Evolutionary conservation across 2,329 filamentous ascomycete species (phyloP), one percentile per base, ranked within the genome.

Genomic region (Tolypocladium cylindrosporum): DNA sequence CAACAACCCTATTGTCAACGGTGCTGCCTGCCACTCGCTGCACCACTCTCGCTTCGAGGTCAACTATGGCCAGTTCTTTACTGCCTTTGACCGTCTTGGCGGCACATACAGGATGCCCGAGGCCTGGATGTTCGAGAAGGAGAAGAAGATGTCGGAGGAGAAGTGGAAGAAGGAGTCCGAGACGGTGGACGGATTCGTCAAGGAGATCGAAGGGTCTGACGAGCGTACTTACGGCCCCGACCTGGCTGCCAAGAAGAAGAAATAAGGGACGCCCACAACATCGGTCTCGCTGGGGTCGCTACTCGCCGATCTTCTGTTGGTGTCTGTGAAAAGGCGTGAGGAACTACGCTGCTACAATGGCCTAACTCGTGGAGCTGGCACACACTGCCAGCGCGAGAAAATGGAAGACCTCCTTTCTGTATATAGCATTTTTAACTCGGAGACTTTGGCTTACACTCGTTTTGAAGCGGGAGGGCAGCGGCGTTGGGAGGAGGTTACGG

Each of bases 51-150:
- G 72, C 57, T 75, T 75, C 61, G 72, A 72, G 61, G 72, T 75
- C 80, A 97, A 96, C 77, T 97, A 96, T 68, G 92, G 92, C 59
- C 92, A 97, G 72, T 97, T 92, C 77, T 94, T 90, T 19, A 96
- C 91, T 0, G 78, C 94, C 24, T 96, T 92, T 88, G 92, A 97
- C 72, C 86, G 92, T 56, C 74, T 96, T 24, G 90, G 90, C 57
- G 89, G 88, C 59, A 95, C 89, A 69, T 97, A 96, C 78, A 82
- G 90, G 66, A 85, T 87, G 77, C 92, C 92, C 24, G 93, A 94
- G 65, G 82, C 86, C 58, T 90, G 91, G 74, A 82, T 96, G 64
- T 97, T 96, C 77, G 77, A 86, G 66, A 87, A 87, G 70, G 88
- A 94, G 71, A 85, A 84, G 66, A 96, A 96, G 80, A 92, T 94